Conservation (phyloP, 495 filamentous ascomycete species). For the Penicillium paxilli region DNA sequence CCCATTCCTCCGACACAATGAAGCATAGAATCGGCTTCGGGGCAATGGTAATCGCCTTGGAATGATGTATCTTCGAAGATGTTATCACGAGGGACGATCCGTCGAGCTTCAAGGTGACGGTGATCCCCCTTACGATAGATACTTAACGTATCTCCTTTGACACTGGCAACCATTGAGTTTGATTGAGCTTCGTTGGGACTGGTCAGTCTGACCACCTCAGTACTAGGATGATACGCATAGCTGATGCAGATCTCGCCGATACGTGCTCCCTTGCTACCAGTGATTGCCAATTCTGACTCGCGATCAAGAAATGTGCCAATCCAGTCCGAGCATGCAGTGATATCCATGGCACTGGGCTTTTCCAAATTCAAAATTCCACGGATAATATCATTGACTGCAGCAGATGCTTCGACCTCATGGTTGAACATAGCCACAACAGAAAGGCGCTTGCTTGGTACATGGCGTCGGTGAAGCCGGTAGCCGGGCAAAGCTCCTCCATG, state of each 20-base stretch:
- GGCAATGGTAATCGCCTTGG: conserved; percentile 25
- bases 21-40: conserved; percentile 31
- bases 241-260: conserved; percentile 17
- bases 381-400: conserved; percentile 17
- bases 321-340: conserved; percentile 14
- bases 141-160: conserved; percentile 18
- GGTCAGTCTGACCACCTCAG: conserved; percentile 9
- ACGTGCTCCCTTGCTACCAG: conserved; percentile 11
- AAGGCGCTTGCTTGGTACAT: conserved; percentile 24
- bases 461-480: conserved; percentile 28
- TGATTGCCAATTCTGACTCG: conserved; percentile 23
- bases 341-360: not conserved
- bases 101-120: conserved; percentile 20
- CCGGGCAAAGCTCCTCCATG: conserved; percentile 37
- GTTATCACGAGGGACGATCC: conserved; percentile 13
- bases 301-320: conserved; percentile 28
- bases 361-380: conserved; percentile 11
- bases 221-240: conserved; percentile 12
- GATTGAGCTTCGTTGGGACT: conserved; percentile 10
- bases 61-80: conserved; percentile 5
- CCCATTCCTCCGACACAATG: conserved; percentile 25
- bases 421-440: conserved; percentile 34
- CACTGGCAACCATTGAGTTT: conserved; percentile 8
- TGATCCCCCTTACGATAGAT: conserved; percentile 29
- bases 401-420: conserved; percentile 21